Base-by-base conservation (phyloP, 495 filamentous ascomycete genomes). In the Annulohypoxylon maeteangense region DNA sequence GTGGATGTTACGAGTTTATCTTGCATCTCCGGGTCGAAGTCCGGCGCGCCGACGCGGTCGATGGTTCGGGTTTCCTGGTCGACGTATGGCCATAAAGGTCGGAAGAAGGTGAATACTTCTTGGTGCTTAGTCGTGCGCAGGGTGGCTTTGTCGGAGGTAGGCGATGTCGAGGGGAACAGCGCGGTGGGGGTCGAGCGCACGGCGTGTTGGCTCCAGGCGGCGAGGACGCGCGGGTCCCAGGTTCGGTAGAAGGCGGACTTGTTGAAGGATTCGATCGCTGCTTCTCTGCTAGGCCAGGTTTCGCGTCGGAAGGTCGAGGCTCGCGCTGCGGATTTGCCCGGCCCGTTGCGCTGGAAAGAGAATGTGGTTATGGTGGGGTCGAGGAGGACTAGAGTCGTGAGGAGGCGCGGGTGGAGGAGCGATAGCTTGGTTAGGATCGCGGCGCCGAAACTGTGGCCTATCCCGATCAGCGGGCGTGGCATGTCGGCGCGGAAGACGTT, bases 401-500 rank as follows among this genome's bases (percentile, higher is more conserved):
- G 85, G 8, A 98, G 87, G 3, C 94, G 89, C 7, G 95, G 94
- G 81, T 97, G 92, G 67, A 94, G 85, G 12, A 95, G 82, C 16
- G 92, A 83, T 14, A 87, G 76, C 60, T 87, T 82, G 61, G 81
- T 78, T 68, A 93, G 86, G 56, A 91, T 86, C 75, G 86, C 87
- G 65, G 87, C 94, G 70, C 95, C 95, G 85, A 93, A 91, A 76
- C 91, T 95, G 80, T 99, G 95, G 20, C 95, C 95, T 3, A 99
- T 77, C 29, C 94, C 95, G 62, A 98, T 80, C n/a, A 98, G 80
- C 4, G 95, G 95, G 10, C 92, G 90, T 3, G 91, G 89, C 92
- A 98, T 96, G 62, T 92, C 79, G 7, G 84, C 79, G 31, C 93
- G 91, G 80, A 97, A 94, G 45, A 87, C 82, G 79, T 97, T 98